Evolutionary conservation across 2,329 filamentous ascomycete genomes (phyloP).

Genomic region (Fusarium hainanense): DNA sequence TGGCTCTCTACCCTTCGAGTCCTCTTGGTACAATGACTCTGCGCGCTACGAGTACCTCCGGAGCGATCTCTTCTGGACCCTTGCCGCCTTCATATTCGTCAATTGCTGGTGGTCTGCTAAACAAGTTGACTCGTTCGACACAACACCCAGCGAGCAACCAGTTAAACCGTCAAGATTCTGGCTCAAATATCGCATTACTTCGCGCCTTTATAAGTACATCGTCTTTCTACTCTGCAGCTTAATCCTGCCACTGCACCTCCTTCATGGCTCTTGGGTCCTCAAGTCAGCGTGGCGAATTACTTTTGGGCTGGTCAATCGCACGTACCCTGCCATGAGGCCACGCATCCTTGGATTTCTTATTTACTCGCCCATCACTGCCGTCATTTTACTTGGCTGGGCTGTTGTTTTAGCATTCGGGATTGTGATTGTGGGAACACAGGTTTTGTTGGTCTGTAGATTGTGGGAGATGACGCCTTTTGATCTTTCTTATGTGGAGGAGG

Average conservation of each 20-base stretch:
- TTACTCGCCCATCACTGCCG: slow-evolving; percentile 2
- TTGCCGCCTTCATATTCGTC: slow-evolving; percentile 10
- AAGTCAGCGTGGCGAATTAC: slow-evolving; percentile 22
- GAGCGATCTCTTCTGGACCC: slow-evolving; percentile 30
- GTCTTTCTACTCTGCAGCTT: not conserved
- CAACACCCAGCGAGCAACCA: not conserved
- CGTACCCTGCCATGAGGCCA: slow-evolving; percentile 19
- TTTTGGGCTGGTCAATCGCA: slow-evolving; percentile 4
- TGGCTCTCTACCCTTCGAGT: not conserved
- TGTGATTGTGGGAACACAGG: not conserved
- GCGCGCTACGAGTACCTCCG: slow-evolving; percentile 23
- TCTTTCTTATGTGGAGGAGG: not conserved
- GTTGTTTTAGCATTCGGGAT: not conserved
- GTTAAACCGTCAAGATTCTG: not conserved
- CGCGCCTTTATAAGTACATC: slow-evolving; percentile 1
- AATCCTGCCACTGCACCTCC: slow-evolving; percentile 2
- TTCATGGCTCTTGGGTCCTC: slow-evolving; percentile 28
- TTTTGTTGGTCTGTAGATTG: not conserved
- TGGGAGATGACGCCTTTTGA: not conserved
- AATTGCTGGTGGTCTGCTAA: slow-evolving; percentile 23
- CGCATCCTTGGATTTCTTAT: slow-evolving; percentile 12
- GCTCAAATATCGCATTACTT: slow-evolving; percentile 18
- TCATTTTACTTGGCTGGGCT: not conserved
- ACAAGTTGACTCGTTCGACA: slow-evolving; percentile 8
- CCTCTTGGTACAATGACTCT: slow-evolving; percentile 24